These are phyloP conservation scores for Aspergillus flavus DNA, from an alignment of 2,329 filamentous ascomycete species.

Conservation along the genomic window DNA sequence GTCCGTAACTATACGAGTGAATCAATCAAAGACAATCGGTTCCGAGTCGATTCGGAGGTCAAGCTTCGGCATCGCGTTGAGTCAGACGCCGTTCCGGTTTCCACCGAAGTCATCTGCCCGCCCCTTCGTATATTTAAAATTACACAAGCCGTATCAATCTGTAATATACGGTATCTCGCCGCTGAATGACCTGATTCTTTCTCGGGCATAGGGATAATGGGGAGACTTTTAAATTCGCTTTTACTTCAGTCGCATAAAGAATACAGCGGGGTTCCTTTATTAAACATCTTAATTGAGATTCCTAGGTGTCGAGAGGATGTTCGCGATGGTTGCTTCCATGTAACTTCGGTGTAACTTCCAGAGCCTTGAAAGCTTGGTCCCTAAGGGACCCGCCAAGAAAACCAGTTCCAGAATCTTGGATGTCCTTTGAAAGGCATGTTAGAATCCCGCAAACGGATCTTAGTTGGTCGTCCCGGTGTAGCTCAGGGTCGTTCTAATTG, in stretches of 20 bases:
- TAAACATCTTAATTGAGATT: background rate
- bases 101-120: slow-evolving; percentile 3
- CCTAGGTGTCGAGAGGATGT: background rate
- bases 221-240: slow-evolving; percentile 28
- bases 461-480: background rate
- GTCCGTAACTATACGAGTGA: no score
- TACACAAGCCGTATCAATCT: slow-evolving; percentile 16
- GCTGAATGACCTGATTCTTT: background rate
- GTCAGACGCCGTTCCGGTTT: slow-evolving; percentile 3
- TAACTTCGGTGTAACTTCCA: slow-evolving; percentile 13
- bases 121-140: slow-evolving; percentile 7
- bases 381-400: background rate
- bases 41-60: background rate
- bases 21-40: background rate
- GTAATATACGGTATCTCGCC: slow-evolving; percentile 6
- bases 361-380: background rate
- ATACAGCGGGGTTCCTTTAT: no score
- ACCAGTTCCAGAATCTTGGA: background rate
- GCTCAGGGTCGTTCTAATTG: background rate
- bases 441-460: background rate
- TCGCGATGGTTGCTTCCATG: background rate
- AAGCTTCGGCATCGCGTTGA: slow-evolving; percentile 1
- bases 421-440: background rate
- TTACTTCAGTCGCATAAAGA: slow-evolving; percentile 21
- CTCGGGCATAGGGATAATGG: slow-evolving; percentile 31